A percentile compares a stretch with the other conserved stretches of the same genome.
These are phyloP conservation scores for Neonothopanus nambi DNA, from an alignment of 1,284 basidiomycete genomes.

Conservation along the genomic window DNA sequence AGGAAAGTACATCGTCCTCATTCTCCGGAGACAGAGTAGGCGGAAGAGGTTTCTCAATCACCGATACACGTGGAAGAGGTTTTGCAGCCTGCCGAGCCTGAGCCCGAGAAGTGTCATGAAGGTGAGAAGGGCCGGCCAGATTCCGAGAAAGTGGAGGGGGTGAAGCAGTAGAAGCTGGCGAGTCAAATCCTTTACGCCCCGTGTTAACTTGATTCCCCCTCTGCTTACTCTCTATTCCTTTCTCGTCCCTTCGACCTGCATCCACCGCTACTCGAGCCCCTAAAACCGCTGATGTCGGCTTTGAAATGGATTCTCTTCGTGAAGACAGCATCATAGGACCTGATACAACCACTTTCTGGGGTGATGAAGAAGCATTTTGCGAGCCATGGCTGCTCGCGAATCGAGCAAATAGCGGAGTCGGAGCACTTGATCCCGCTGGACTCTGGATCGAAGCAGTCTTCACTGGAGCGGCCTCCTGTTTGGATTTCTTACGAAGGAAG, in stretches of 20 bases:
- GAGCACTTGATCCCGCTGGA: slow-evolving; percentile 19
- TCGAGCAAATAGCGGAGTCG: slow-evolving; percentile 41
- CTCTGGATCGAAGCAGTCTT: slow-evolving; percentile 13
- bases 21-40: neutral
- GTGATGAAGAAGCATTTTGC: slow-evolving; percentile 12
- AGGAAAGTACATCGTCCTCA: neutral
- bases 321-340: slow-evolving; percentile 17
- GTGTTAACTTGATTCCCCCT: neutral
- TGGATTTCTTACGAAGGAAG: slow-evolving; percentile 52
- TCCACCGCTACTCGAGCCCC: neutral
- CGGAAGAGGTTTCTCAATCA: slow-evolving; percentile 11
- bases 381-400: slow-evolving; percentile 28
- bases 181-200: neutral
- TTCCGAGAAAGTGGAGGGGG: neutral
- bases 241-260: neutral
- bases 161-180: neutral
- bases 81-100: neutral
- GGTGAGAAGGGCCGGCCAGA: neutral
- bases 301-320: slow-evolving; percentile 27
- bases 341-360: slow-evolving; percentile 8
- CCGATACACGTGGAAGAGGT: neutral
- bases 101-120: neutral
- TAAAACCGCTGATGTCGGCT: neutral
- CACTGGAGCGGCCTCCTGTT: slow-evolving; percentile 23
- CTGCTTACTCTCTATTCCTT: neutral